Percentiles rank a stretch among this genome's conserved stretches.
These are phyloP conservation scores for Gillenia trifoliata DNA, from an alignment of 306 rosid species.

Conservation along the genomic window DNA sequence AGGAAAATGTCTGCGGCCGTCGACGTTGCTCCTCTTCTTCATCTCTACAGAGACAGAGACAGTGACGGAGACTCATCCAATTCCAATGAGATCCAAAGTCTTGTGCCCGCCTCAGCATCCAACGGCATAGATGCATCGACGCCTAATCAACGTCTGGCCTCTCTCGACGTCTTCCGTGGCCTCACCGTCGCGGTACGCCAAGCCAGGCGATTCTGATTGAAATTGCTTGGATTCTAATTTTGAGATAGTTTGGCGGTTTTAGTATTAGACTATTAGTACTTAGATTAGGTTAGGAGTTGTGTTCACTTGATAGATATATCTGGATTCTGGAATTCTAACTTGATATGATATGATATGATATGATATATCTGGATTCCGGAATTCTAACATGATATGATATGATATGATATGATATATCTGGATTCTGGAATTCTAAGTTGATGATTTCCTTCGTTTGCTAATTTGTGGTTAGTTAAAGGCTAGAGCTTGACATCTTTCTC, in stretches of 20 bases:
- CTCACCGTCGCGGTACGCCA: constrained; percentile 61
- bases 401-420: no score
- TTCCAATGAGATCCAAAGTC: constrained; percentile 18
- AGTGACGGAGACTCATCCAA: not conserved
- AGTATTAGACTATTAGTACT: not conserved
- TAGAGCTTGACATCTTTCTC: not conserved
- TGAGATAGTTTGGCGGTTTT: not conserved
- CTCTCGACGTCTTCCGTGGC: constrained; percentile 83
- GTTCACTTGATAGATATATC: no score
- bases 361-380: no score
- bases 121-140: constrained; percentile 21
- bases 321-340: no score
- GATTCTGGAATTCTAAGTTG: not conserved
- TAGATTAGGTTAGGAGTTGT: not conserved
- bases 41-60: not conserved
- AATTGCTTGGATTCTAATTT: not conserved
- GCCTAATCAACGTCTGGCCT: constrained; percentile 53
- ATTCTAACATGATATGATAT: no score
- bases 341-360: no score
- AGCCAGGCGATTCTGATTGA: not conserved
- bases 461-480: not conserved
- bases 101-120: constrained; percentile 23
- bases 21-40: constrained; percentile 23
- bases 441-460: no score
- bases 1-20: constrained; percentile 32